These are phyloP conservation scores for Mycena belliarum DNA, from an alignment of 768 basidiomycete genomes.

Conservation along the genomic window DNA sequence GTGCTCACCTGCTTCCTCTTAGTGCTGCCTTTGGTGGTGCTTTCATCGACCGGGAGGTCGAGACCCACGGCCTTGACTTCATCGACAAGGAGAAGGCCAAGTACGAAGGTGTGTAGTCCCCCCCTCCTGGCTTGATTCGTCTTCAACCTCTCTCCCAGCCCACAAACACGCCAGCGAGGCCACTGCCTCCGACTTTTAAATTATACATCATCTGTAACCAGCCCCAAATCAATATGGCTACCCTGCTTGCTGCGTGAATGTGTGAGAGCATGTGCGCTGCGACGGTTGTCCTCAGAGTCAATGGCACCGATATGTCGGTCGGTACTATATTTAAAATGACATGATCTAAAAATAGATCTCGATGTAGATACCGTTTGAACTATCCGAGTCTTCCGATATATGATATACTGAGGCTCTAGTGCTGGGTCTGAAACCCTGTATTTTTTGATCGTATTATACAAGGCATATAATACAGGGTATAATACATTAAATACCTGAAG, in stretches of 20 bases:
- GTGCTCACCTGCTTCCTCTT: background rate
- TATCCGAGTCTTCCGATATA: no score
- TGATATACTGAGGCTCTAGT: no score
- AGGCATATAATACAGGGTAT: background rate
- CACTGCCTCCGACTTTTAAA: slow-evolving; percentile 4
- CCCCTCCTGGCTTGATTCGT: background rate
- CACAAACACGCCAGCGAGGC: slow-evolving; percentile 17
- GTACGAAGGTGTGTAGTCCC: slow-evolving; percentile 29
- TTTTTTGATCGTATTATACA: background rate
- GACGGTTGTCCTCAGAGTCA: no score
- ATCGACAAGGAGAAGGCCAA: slow-evolving; percentile 47
- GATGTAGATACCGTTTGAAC: no score
- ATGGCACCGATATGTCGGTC: no score
- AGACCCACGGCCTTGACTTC: slow-evolving; percentile 56
- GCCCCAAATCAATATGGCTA: background rate
- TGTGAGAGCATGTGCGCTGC: no score
- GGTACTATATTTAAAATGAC: no score
- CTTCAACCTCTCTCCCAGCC: slow-evolving; percentile 3
- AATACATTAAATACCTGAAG: no score
- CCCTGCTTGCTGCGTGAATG: no score
- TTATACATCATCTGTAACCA: background rate
- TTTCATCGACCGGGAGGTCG: slow-evolving; percentile 45
- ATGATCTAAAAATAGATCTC: no score
- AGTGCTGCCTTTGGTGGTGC: slow-evolving; percentile 30
- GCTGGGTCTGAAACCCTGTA: background rate